phyloP scores from a whole-genome alignment of 2,329 filamentous ascomycete genomes.

The Cadophora sp. region DNA sequence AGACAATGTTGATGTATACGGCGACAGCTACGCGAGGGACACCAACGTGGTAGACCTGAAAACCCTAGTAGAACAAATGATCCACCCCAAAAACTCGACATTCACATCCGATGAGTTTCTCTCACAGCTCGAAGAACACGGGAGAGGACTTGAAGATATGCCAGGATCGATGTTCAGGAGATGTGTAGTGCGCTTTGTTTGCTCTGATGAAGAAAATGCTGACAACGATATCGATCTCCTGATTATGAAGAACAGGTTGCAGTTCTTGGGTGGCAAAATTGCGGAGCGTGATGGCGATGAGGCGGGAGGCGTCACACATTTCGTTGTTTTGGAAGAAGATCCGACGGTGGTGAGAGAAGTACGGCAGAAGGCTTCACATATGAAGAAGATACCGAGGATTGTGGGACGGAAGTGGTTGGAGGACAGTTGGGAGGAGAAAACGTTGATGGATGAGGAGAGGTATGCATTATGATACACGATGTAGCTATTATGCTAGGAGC shows the following conservation, averaged over 20 bases:
- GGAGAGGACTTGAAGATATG: slow-evolving; percentile 57
- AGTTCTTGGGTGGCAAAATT: slow-evolving; percentile 73
- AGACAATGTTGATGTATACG: slow-evolving; percentile 74
- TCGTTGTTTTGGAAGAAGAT: slow-evolving; percentile 62
- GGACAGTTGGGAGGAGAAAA: slow-evolving; percentile 80
- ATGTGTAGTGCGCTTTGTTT: slow-evolving; percentile 49
- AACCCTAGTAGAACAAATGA: slow-evolving; percentile 56
- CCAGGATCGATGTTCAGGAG: slow-evolving; percentile 59
- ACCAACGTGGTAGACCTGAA: slow-evolving; percentile 68
- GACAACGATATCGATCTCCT: slow-evolving; percentile 45
- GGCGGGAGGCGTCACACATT: slow-evolving; percentile 71
- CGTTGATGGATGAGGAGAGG: slow-evolving; percentile 79
- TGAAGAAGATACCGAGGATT: slow-evolving; percentile 67
- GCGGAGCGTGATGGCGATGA: slow-evolving; percentile 58
- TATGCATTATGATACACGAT: slow-evolving; percentile 46
- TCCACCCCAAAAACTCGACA: slow-evolving; percentile 49
- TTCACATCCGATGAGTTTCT: slow-evolving; percentile 57
- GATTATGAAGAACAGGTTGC: slow-evolving; percentile 62
- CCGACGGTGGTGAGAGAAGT: slow-evolving; percentile 52
- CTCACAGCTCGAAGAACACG: slow-evolving; percentile 60
- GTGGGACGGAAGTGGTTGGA: slow-evolving; percentile 77
- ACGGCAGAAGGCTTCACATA: slow-evolving; percentile 52
- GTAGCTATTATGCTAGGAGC: neutral
- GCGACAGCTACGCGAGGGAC: slow-evolving; percentile 84
- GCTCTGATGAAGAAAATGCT: slow-evolving; percentile 44